Evolutionary conservation across 495 filamentous ascomycete species (phyloP), one percentile per base, ranked within the genome.

Genomic region (Penicillium nucicola): DNA sequence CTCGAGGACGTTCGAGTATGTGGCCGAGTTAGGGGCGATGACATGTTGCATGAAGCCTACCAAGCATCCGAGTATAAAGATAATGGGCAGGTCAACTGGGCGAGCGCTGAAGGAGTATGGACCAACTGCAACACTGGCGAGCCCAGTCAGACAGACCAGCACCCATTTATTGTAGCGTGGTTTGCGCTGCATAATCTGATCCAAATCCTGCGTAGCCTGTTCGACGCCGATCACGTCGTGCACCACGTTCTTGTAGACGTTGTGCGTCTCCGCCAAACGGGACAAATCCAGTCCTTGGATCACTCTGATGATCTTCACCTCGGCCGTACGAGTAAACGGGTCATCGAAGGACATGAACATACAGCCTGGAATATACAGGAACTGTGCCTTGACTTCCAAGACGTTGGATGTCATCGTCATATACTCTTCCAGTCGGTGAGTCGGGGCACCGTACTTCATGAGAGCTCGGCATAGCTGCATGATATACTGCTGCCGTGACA

Each of bases 301-400:
- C 15, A 82, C 77, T 17, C 88, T 83, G 15, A 97, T 86, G 20
- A 97, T 81, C 69, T 95, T 92, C 50, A 96, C 88, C 64, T 96
- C 92, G 5, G 90, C 89, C 0, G 92, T 96, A 57, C 95, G 92
- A 1, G 90, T 95, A 11, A 83, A 79, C 17, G 83, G 81, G 69
- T 97, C 92, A 59, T 95, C 92, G 60, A 97, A 96, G 0, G 89
- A 90, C 65, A 96, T 87, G 62, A 97, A 87, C 92, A 96, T 97
- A 56, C 88, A 93, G 5, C 89, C 90, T 0, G 92, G 92, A 3
- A 96, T 83, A 66, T 96, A 96, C 35, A 96, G 69, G 62, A 93
- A 96, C 56, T 96, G 92, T 35, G 85, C 88, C 34, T 95, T 88
- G 19, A 96, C 89, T 61, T 90, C 87, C 15, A 97, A 79, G 11